Percentiles rank a stretch among this genome's conserved stretches.
Conservation (phyloP, 2,329 filamentous ascomycete species). For the Cordyceps cicadae region DNA sequence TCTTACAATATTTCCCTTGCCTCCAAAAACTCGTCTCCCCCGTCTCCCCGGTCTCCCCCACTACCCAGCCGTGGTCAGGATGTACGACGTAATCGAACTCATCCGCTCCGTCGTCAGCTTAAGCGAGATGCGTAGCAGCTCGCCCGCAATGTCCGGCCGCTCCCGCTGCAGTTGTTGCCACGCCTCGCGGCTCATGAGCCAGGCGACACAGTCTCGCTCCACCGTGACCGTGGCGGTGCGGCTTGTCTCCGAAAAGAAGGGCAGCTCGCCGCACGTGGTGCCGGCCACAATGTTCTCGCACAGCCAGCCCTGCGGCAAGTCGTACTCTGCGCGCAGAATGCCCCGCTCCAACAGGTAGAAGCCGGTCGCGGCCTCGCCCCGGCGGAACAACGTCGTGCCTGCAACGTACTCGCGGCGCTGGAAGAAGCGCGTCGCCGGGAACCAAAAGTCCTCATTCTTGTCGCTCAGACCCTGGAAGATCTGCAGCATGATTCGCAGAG, state of each 20-base stretch:
- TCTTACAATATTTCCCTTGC: not conserved
- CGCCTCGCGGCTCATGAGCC: constrained; percentile 63
- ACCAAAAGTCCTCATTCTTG: constrained; percentile 94
- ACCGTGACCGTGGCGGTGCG: constrained; percentile 80
- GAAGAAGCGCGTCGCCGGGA: constrained; percentile 70
- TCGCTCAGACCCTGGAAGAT: constrained; percentile 85
- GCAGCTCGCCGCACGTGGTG: constrained; percentile 89
- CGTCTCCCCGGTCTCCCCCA: too few relatives aligned
- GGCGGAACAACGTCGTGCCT: constrained; percentile 67
- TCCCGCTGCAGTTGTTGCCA: constrained; percentile 67
- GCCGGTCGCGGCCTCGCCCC: constrained; percentile 67
- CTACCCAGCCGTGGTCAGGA: constrained; percentile 41
- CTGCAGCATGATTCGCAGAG: constrained; percentile 83
- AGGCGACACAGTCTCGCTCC: constrained; percentile 73
- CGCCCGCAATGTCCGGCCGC: constrained; percentile 69
- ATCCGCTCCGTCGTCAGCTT: constrained; percentile 94
- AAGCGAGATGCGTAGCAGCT: constrained; percentile 77
- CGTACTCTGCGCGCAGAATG: constrained; percentile 82
- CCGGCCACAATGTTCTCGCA: constrained; percentile 90
- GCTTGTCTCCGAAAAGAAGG: constrained; percentile 87
- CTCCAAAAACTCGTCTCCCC: not conserved
- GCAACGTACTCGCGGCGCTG: constrained; percentile 55
- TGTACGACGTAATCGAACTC: constrained; percentile 55
- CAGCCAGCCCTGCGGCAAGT: constrained; percentile 79
- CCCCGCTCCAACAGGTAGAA: constrained; percentile 90